phyloP scores from a whole-genome alignment of 2,329 filamentous ascomycete species.

The Alternaria ethzedia region DNA sequence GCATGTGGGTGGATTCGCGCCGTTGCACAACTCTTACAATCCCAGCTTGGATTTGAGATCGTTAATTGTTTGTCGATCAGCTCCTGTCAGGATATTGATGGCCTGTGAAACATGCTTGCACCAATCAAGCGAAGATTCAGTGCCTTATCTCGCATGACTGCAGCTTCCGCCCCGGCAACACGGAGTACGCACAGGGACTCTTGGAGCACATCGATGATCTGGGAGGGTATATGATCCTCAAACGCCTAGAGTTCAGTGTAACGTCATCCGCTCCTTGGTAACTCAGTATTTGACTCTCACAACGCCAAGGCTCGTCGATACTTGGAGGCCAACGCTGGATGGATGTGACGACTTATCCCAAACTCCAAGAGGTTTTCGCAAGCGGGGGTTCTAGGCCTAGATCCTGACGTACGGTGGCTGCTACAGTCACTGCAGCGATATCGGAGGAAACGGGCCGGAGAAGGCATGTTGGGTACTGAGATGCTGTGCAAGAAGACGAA shows the following conservation, averaged over 20 bases:
- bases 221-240: neutral
- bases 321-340: neutral
- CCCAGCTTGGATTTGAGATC: neutral
- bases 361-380: neutral
- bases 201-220: neutral
- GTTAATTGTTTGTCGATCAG: conserved; percentile 7
- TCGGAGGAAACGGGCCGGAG: conserved; percentile 14
- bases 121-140: conserved; percentile 25
- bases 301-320: neutral
- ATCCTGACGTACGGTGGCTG: conserved; percentile 9
- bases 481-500: neutral
- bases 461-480: neutral
- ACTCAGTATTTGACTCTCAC: neutral
- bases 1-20: neutral
- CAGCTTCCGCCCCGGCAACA: neutral
- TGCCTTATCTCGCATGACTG: conserved; percentile 51
- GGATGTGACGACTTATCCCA: neutral
- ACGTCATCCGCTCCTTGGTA: conserved; percentile 12
- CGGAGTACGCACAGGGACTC: neutral
- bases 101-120: conserved; percentile 7
- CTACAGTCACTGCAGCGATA: conserved; percentile 10
- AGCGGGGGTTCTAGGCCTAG: neutral
- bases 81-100: conserved; percentile 8
- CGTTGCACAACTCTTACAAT: neutral
- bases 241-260: neutral